phyloP scores from a whole-genome alignment of 163 green algal genomes.

The Coccomyxa subellipsoidea region DNA sequence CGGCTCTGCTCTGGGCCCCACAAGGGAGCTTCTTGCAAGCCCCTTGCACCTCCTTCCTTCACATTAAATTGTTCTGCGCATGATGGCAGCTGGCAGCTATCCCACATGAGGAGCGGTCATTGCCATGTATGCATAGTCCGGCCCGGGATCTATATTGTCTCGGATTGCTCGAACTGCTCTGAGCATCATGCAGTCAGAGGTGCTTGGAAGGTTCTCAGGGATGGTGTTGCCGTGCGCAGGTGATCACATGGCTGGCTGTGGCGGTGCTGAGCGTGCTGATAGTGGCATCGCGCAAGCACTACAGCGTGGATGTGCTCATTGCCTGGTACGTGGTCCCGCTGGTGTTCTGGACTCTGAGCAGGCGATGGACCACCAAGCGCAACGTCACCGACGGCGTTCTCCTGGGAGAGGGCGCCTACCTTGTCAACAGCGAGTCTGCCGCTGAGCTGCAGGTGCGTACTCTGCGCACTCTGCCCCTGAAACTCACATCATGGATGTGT shows the following conservation, averaged over 20 bases:
- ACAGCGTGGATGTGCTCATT: slow-evolving; percentile 73
- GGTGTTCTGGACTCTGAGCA: slow-evolving; percentile 59
- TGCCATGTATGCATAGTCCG: no score
- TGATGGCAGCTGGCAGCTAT: no score
- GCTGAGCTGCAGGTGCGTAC: neutral
- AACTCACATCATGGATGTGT: neutral
- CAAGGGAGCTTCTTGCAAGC: no score
- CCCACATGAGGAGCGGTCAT: no score
- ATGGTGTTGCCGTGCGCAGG: slow-evolving; percentile 33
- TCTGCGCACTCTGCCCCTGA: neutral
- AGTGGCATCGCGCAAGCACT: slow-evolving; percentile 88
- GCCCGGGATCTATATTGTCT: no score
- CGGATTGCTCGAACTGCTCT: no score
- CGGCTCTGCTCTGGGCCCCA: no score
- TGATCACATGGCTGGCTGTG: slow-evolving; percentile 63
- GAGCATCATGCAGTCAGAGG: neutral
- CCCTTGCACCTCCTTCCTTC: no score
- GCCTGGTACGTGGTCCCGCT: slow-evolving; percentile 58
- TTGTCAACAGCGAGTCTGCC: neutral
- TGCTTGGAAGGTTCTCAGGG: neutral
- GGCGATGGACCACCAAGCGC: slow-evolving; percentile 60
- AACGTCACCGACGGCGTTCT: slow-evolving; percentile 30
- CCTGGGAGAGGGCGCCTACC: neutral
- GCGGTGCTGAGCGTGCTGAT: slow-evolving; percentile 76
- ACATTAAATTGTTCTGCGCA: no score